Base-by-base conservation (phyloP, 2,329 filamentous ascomycete genomes). In the Metarhizium album region DNA sequence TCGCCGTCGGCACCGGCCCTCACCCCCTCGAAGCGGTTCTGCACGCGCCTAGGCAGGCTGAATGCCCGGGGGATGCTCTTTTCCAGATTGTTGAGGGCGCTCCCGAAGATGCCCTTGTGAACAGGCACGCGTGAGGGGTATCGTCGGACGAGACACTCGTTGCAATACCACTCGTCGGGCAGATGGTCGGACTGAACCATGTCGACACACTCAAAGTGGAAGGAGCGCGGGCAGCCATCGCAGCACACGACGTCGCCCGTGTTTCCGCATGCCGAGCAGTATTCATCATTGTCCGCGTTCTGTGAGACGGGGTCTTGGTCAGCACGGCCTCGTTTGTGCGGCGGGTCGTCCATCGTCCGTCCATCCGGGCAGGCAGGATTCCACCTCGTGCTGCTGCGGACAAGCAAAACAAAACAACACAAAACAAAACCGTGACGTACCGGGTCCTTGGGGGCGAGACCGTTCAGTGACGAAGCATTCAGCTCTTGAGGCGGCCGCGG, bases 231-330 rank as follows among this genome's bases (percentile, higher is more conserved):
- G 70, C 93, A 98, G 55, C 86, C 87, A 70, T 97, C 93, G 68
- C 93, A 98, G 70, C 90, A 96, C 57, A 97, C 78, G 55, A 98
- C 79, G 59, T 89, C 82, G 52, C 91, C 91, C 58, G 82, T 86
- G 56, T 86, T 86, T 61, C 84, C 82, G 70, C 93, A 98, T 45
- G 89, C 82, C 54, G 84, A 84, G 72, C 91, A 98, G 63, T 86
- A 85, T 66, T 97, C 91, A 66, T 93, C 88, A 67, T 95, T 95
- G 55, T 95, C 85, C 58, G 66, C 63, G 31, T 57, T 58, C 67
- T 70, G 52, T 20, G 49, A 48, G 49, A 46, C 48, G 33, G 33
- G n/a, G n/a, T n/a, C n/a, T n/a, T n/a, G n/a, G n/a, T n/a, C n/a
- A n/a, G n/a, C n/a, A n/a, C n/a, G n/a, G n/a, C n/a, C n/a, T n/a